A percentile compares a stretch with the other conserved stretches of the same genome.
These are phyloP conservation scores for Neltuma alba DNA, from an alignment of 306 rosid species.

Conservation along the genomic window DNA sequence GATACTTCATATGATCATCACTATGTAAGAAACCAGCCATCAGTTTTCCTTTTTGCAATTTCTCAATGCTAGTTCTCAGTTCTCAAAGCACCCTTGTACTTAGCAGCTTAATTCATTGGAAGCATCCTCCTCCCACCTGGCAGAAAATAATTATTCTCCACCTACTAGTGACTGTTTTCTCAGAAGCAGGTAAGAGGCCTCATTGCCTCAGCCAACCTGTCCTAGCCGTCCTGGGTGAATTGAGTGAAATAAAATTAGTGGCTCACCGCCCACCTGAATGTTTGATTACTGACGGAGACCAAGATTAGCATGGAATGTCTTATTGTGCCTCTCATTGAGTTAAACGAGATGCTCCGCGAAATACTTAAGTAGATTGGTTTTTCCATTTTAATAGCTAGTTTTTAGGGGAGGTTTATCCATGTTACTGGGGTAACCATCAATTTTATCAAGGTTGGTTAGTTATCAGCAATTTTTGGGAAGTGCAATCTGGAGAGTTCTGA, in stretches of 20 bases:
- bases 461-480: not conserved
- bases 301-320: not conserved
- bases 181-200: not conserved
- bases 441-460: not conserved
- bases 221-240: not conserved
- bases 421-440: not conserved
- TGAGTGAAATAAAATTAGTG: not conserved
- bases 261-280: not conserved
- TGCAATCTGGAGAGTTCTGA: not conserved
- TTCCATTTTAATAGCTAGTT: not conserved
- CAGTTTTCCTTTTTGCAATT: conserved; percentile 22
- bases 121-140: conserved; percentile 6
- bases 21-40: conserved; percentile 12
- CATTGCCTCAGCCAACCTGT: conserved; percentile 1
- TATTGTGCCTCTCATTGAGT: not conserved
- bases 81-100: not conserved
- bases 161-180: not conserved
- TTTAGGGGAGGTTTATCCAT: not conserved
- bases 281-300: not conserved
- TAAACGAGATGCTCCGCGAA: not conserved
- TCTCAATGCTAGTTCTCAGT: conserved; percentile 15
- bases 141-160: conserved; percentile 5
- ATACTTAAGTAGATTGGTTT: not conserved
- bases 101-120: conserved; percentile 9
- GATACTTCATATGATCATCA: conserved; percentile 13